Evolutionary conservation across 1,139 yeast genomes (phyloP), one percentile per base, ranked within the genome.

Genomic region (Pichia terricola): DNA sequence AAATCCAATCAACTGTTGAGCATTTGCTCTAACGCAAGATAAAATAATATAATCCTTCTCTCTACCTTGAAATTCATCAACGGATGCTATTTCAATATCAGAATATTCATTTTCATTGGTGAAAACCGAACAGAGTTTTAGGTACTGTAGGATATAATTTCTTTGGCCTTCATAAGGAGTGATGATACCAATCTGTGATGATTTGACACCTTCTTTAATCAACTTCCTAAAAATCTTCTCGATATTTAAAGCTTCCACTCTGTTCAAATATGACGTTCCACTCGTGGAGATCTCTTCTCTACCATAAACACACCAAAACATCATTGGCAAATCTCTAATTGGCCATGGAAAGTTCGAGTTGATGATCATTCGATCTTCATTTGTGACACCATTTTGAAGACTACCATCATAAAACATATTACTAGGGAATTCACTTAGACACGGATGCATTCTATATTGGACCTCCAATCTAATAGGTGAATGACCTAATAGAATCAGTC

Each of bases 151-250:
- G 47, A 88, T 69, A 59, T 82, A 88, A 0, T 94, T 86, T 51
- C 96, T 70, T 65, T 89, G 97, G 33, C 96, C 96, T 62, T 87
- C 95, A 62, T 89, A 89, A 0, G 97, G 96, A 4, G 97, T 88
- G 45, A 89, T 81, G 35, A 89, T 83, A 59, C 96, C 96, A 59
- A 89, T 88, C 59, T 87, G 94, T 22, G 73, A 73, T 0, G 96
- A 88, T 43, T 67, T 64, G 10, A 88, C 76, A n/a, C 95, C 95
- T 54, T 85, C 89, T 52, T 71, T 75, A 62, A 87, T 83, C 45
- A 88, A 68, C 50, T 75, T 70, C 1, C 91, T 79, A 36, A 89
- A 79, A 32, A 84, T 70, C 59, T 83, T 81, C 62, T 87, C 96
- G 54, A 88, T 86, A 57, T 83, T 86, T 79, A 84, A 80, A 1